phyloP scores from a whole-genome alignment of 352 stramenopile species.

The Phytophthora citrophthora region DNA sequence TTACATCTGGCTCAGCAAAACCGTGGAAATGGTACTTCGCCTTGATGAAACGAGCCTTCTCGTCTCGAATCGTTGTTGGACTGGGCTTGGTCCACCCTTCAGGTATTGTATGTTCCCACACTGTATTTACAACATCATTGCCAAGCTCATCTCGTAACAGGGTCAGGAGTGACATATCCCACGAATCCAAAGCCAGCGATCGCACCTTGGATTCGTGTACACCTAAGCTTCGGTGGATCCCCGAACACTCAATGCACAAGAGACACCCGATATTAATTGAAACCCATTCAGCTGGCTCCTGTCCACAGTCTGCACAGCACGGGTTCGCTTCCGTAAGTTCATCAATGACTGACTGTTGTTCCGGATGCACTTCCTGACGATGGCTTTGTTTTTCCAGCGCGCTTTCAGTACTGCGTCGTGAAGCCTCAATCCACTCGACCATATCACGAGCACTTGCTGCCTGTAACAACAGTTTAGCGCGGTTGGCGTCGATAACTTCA shows the following conservation, averaged over 20 bases:
- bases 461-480: slow-evolving; percentile 80
- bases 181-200: slow-evolving; percentile 90
- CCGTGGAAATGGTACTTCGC: slow-evolving; percentile 86
- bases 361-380: slow-evolving; percentile 81
- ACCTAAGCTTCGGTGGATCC: slow-evolving; percentile 96
- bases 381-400: slow-evolving; percentile 87
- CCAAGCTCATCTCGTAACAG: slow-evolving; percentile 75
- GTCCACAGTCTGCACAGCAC: slow-evolving; percentile 75
- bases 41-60: slow-evolving; percentile 86
- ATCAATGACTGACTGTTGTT: slow-evolving; percentile 75
- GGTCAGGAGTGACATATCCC: slow-evolving; percentile 79
- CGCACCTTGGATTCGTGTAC: slow-evolving; percentile 97
- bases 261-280: slow-evolving; percentile 97
- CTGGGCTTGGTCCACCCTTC: slow-evolving; percentile 61
- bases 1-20: slow-evolving; percentile 53
- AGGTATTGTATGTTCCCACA: slow-evolving; percentile 71
- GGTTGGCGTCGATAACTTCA: slow-evolving; percentile 85
- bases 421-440: slow-evolving; percentile 83
- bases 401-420: slow-evolving; percentile 78
- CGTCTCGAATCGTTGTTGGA: slow-evolving; percentile 53
- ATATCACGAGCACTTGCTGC: slow-evolving; percentile 77
- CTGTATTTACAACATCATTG: slow-evolving; percentile 69
- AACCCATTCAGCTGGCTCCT: slow-evolving; percentile 93
- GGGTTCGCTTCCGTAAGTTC: slow-evolving; percentile 65
- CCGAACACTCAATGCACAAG: slow-evolving; percentile 97